Conservation (phyloP, 768 basidiomycete genomes). For the Sutorius australiensis region DNA sequence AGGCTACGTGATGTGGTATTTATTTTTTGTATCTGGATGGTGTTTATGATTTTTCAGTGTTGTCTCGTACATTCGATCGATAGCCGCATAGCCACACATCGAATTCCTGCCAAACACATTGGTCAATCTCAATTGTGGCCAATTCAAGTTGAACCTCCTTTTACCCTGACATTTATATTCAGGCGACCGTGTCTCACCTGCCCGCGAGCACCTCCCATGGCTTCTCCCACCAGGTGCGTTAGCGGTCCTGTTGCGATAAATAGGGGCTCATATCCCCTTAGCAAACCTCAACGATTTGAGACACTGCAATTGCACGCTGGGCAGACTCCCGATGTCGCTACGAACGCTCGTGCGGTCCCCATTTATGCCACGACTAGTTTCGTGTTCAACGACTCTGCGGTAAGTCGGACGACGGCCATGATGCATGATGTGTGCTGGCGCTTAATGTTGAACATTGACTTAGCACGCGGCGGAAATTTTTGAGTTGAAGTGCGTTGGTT, state of each 20-base stretch:
- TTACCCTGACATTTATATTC: background rate
- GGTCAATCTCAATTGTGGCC: background rate
- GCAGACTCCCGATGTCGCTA: conserved; percentile 55
- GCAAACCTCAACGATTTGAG: conserved; percentile 53
- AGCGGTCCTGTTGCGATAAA: background rate
- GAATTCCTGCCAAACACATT: background rate
- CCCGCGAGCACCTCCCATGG: background rate
- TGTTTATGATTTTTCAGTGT: no score
- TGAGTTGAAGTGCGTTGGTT: conserved; percentile 6
- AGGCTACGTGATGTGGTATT: conserved; percentile 23
- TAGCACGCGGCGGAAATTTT: conserved; percentile 17
- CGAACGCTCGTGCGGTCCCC: conserved; percentile 72
- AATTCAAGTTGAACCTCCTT: background rate
- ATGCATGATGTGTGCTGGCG: no score
- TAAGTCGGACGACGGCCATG: conserved; percentile 27
- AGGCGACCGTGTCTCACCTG: background rate
- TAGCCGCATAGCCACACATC: background rate
- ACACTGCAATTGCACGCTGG: conserved; percentile 80
- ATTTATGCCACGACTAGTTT: conserved; percentile 75
- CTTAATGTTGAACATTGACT: background rate
- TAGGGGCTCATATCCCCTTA: background rate
- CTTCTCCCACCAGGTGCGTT: conserved; percentile 3
- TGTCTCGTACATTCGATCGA: background rate
- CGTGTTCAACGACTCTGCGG: conserved; percentile 60
- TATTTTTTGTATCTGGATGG: no score